Percentiles rank a stretch among this genome's conserved stretches.
These are phyloP conservation scores for Globisporangium recalcitrans DNA, from an alignment of 352 stramenopile species.

Conservation along the genomic window DNA sequence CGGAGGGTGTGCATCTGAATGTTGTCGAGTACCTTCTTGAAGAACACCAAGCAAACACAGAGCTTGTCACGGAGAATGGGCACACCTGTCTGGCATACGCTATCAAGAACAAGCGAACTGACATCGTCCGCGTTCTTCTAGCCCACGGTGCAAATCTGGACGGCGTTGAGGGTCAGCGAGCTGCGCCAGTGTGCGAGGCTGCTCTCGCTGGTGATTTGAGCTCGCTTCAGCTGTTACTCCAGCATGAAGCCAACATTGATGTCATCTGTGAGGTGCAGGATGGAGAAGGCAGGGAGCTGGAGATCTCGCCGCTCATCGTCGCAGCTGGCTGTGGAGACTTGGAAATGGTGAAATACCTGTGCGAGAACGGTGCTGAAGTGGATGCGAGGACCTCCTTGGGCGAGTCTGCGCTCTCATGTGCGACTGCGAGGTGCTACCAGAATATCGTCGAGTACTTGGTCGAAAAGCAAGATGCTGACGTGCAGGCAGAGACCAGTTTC, in stretches of 20 bases:
- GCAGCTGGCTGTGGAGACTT: not conserved
- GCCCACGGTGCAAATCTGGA: not conserved
- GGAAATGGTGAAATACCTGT: not conserved
- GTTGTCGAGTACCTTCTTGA: constrained; percentile 1
- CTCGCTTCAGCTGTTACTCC: not conserved
- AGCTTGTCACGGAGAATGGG: not conserved
- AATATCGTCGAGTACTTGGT: not conserved
- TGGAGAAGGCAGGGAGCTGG: not conserved
- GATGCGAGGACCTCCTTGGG: not conserved
- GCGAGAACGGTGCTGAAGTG: not conserved
- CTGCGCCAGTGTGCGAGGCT: not conserved
- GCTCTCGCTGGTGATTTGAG: not conserved
- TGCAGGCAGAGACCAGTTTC: not conserved
- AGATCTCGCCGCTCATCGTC: constrained; percentile 2
- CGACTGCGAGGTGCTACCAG: not conserved
- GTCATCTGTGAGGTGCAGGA: not conserved
- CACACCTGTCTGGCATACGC: not conserved
- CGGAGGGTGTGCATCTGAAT: not conserved
- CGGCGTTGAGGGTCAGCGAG: not conserved
- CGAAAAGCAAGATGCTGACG: not conserved
- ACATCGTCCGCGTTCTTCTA: not conserved
- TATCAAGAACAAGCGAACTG: not conserved
- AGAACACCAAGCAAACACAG: not conserved
- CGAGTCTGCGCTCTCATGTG: not conserved
- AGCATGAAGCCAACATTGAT: not conserved